Conservation (phyloP, 371 early-diverging fungal genomes). For the Catenaria anguillulae region DNA sequence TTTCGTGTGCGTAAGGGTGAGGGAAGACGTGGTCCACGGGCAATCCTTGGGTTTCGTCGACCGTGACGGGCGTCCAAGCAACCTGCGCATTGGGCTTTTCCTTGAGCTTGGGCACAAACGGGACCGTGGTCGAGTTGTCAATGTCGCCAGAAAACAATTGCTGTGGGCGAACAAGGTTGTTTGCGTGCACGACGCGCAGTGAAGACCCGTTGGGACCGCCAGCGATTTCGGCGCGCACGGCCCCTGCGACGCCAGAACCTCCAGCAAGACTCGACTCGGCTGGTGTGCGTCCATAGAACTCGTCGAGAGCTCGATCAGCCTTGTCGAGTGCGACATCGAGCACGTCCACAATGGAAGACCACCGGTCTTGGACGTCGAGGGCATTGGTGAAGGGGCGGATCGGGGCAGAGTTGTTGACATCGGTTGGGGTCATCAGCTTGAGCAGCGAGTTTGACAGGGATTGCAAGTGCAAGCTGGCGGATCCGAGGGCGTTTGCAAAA, state of each 20-base stretch:
- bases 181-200: constrained; percentile 42
- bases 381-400: constrained; percentile 26
- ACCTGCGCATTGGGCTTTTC: constrained; percentile 65
- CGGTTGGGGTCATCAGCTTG: constrained; percentile 15
- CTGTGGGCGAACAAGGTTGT: constrained; percentile 71
- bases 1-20: constrained; percentile 90
- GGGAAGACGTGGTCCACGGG: constrained; percentile 20
- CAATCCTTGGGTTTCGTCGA: not conserved
- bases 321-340: constrained; percentile 68
- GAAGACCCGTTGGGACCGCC: constrained; percentile 43
- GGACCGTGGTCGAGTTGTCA: constrained; percentile 60
- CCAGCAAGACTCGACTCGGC: too few species aligned
- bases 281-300: not conserved
- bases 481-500: constrained; percentile 39
- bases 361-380: constrained; percentile 56
- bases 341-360: constrained; percentile 49
- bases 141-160: constrained; percentile 63
- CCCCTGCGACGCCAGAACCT: too few species aligned
- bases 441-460: constrained; percentile 41
- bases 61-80: constrained; percentile 38
- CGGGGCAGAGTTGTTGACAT: too few species aligned
- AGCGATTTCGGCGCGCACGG: too few species aligned
- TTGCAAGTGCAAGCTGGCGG: constrained; percentile 32
- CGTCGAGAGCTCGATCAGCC: constrained; percentile 26
- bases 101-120: constrained; percentile 60